A percentile compares a stretch with the other conserved stretches of the same genome.
phyloP scores from a whole-genome alignment of 805 yeast species.

The Jamesozyma hellenica region DNA sequence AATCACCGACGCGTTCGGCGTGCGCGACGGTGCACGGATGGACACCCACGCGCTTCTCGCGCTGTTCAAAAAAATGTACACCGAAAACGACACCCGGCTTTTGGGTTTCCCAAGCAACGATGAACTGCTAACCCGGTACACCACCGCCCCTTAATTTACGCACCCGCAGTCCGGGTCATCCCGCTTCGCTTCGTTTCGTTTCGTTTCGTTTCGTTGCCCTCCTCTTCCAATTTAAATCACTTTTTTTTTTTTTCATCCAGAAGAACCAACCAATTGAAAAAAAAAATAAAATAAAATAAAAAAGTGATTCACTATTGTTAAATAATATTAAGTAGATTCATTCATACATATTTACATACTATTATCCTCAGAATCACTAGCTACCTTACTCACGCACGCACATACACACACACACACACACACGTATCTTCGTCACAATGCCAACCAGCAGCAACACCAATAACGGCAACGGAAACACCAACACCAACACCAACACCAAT shows the following conservation, averaged over 20 bases:
- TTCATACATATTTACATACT: neutral
- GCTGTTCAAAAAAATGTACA: conserved; percentile 18
- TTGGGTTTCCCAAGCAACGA: neutral
- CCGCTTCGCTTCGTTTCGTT: no score
- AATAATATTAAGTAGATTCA: no score
- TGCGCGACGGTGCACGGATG: conserved; percentile 19
- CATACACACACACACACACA: neutral
- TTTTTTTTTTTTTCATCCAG: neutral
- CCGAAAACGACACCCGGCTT: neutral
- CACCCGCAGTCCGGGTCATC: no score
- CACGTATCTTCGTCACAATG: neutral
- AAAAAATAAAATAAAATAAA: no score
- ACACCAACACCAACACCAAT: neutral
- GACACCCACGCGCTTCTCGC: conserved; percentile 13
- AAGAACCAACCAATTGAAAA: neutral
- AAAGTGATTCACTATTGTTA: no score
- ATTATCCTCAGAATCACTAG: neutral
- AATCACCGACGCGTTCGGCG: conserved; percentile 25
- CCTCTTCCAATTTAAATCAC: neutral
- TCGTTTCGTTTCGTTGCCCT: no score
- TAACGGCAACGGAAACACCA: no score
- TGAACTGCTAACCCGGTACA: neutral
- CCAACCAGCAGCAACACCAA: no score
- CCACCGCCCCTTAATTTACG: no score
- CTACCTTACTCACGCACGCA: neutral